Base-by-base conservation (phyloP, 495 filamentous ascomycete genomes). In the Lepraria neglecta region DNA sequence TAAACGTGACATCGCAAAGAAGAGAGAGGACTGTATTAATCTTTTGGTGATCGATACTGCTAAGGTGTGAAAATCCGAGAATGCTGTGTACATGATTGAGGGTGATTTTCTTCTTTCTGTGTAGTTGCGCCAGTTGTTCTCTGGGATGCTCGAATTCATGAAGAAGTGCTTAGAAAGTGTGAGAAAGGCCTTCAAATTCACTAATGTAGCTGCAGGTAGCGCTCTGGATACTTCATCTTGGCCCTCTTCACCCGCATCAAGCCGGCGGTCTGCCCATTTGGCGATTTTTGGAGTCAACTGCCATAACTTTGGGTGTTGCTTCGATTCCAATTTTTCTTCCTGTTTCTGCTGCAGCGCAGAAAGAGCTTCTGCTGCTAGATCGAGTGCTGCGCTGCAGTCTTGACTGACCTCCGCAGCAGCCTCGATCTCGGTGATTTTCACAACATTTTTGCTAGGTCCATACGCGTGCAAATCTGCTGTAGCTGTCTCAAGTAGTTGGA, bases 11-110 rank as follows among this genome's bases (percentile, higher is more conserved):
- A 79, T 78, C 14, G 87, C 82, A n/a, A 86, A 79, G 65, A 84
- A 89, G 0, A 92, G 66, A 2, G 80, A 69, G 1, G 87, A 80
- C 7, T 85, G 80, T 0, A 95, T 74, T 21, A 96, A 69, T n/a
- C 85, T 76, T 31, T 80, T 80, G 0, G 87, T 91, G 19, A 92
- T 61, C 59, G 76, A 85, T 11, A 89, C 69, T 21, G 79, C 75
- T 6, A 95, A 70, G n/a, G 80, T 76, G 65, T 91, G 79, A 56
- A 95, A 86, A 60, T 95, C 90, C 27, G 81, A 77, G 12, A 92
- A 78, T 2, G 87, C 85, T 6, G 80, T 89, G 64, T 72, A 78
- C 66, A 76, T 80, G 17, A 96, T 82, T 0, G 87, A 80, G 0
- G 91, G 90, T 4, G 64, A 70, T 30, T 87, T 80, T 3, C 70